Base-by-base conservation (phyloP, 345 rosid species). In the Raphanus sativus region DNA sequence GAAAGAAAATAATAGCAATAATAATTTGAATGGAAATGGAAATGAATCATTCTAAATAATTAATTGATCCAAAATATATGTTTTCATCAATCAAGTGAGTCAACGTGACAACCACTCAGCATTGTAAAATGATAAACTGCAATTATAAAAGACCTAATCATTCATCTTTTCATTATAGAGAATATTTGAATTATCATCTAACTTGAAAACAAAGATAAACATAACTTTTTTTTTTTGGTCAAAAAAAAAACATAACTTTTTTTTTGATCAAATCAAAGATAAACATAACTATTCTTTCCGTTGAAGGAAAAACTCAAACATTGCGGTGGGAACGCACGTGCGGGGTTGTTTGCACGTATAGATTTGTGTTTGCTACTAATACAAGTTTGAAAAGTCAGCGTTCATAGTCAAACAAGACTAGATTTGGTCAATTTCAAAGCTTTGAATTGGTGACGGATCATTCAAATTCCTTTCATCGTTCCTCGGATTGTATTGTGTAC, bases 281-380 rank as follows among this genome's bases (percentile, higher is more conserved):
- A 21, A 21, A 21, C 21, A 21, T 21, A 0, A 50, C 12, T 28
- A 63, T 62, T 70, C 32, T 32, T 62, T 70, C 25, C 26, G 26
- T 48, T 33, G 77, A 67, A 72, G 48, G 2, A 48, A 73, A 48
- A 78, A 78, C 74, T 78, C 77, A 78, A 78, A 61, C 17, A 50
- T 73, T 78, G 77, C 81, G 74, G 81, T 78, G 58, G 74, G 9
- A 32, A 67, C 58, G 74, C 77, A 78, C 81, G 69, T 78, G 81
- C 64, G 59, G 45, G 45, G 16, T 78, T 73, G 81, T 78, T 60
- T 42, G 73, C 81, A 77, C 76, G 76, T 29, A 42, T 65, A 12
- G 5, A 6, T 4, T 29, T 38, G 61, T 30, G 62, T 30, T 56
- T 40, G 30, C n/a, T 77, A 17, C 3, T 12, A 40, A 15, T 12